phyloP scores from a whole-genome alignment of 805 yeast species.

The Candida cerambycidarum region DNA sequence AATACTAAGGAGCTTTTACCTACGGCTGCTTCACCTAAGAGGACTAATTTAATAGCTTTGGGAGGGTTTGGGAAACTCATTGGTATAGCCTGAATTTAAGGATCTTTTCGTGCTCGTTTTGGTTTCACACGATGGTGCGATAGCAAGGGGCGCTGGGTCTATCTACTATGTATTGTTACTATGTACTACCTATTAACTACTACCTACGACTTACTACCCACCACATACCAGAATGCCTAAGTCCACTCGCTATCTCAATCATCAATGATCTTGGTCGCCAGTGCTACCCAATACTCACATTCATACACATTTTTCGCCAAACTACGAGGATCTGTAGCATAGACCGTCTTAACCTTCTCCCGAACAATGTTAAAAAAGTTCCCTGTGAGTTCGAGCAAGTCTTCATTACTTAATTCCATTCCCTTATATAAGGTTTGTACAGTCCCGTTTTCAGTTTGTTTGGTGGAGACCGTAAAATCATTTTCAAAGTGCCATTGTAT shows the following conservation, averaged over 20 bases:
- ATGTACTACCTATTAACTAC: too few relatives aligned
- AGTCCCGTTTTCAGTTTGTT: slow-evolving; percentile 17
- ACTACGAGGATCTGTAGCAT: slow-evolving; percentile 50
- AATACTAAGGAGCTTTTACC: slow-evolving; percentile 93
- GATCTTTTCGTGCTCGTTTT: too few relatives aligned
- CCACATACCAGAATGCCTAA: too few relatives aligned
- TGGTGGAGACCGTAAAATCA: slow-evolving; percentile 28
- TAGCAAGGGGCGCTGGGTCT: too few relatives aligned
- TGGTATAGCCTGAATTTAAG: neutral
- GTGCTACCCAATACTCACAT: slow-evolving; percentile 65
- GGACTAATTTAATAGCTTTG: slow-evolving; percentile 75
- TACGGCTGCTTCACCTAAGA: slow-evolving; percentile 96
- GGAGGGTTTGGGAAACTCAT: slow-evolving; percentile 18
- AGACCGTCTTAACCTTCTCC: slow-evolving; percentile 32
- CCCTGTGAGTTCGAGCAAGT: slow-evolving; percentile 52
- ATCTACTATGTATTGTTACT: too few relatives aligned
- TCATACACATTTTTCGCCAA: slow-evolving; percentile 57
- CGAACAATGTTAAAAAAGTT: slow-evolving; percentile 44
- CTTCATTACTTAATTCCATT: slow-evolving; percentile 58
- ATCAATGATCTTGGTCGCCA: too few relatives aligned
- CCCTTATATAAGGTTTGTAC: slow-evolving; percentile 42
- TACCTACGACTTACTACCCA: too few relatives aligned
- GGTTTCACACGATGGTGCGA: too few relatives aligned
- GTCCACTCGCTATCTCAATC: too few relatives aligned
- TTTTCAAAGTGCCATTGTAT: slow-evolving; percentile 71